phyloP scores from a whole-genome alignment of 768 basidiomycete genomes.

The Clitopilus passeckerianus region DNA sequence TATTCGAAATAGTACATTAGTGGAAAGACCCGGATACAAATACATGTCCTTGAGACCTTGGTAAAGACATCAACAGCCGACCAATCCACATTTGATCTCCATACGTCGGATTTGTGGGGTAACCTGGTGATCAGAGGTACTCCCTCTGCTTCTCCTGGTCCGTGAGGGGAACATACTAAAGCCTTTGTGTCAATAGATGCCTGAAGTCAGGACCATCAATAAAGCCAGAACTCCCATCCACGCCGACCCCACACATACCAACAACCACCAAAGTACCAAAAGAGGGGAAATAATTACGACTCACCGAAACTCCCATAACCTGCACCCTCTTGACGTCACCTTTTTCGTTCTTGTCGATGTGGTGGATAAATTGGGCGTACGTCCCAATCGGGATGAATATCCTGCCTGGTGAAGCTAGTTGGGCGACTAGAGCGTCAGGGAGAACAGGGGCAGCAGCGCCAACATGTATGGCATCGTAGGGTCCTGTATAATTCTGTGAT shows the following conservation, averaged over 20 bases:
- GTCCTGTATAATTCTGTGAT: slow-evolving; percentile 29
- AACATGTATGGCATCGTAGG: slow-evolving; percentile 87
- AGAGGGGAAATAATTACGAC: slow-evolving; percentile 20
- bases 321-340: slow-evolving; percentile 61
- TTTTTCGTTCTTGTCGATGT: slow-evolving; percentile 72
- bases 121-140: not conserved
- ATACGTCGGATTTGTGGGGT: too few species aligned
- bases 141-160: slow-evolving; percentile 43
- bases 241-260: too few species aligned
- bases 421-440: slow-evolving; percentile 69
- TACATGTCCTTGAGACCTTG: too few species aligned
- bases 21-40: too few species aligned
- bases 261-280: too few species aligned
- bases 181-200: too few species aligned
- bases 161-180: slow-evolving; percentile 67
- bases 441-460: slow-evolving; percentile 84
- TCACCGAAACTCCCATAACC: slow-evolving; percentile 80
- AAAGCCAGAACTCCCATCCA: too few species aligned
- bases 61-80: too few species aligned
- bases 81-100: too few species aligned
- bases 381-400: slow-evolving; percentile 94
- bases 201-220: too few species aligned
- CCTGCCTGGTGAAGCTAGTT: slow-evolving; percentile 68
- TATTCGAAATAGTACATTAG: too few species aligned
- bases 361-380: slow-evolving; percentile 53